These are phyloP conservation scores for Pichia membranifaciens DNA, from an alignment of 805 yeast species.

Conservation along the genomic window DNA sequence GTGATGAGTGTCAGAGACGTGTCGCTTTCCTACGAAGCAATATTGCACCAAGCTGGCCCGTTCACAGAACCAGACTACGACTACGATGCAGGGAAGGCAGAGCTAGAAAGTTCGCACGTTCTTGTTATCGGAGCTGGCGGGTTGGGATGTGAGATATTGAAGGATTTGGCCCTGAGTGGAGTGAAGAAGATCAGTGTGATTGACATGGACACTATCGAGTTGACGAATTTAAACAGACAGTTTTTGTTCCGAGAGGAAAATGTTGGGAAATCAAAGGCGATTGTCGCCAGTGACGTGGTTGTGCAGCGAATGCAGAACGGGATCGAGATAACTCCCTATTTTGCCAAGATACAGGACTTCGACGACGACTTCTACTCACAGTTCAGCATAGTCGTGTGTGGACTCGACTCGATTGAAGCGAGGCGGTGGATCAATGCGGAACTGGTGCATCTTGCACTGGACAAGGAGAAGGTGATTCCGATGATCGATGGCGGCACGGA, in stretches of 20 bases:
- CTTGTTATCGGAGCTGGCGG: slow-evolving; percentile 77
- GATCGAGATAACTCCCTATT: slow-evolving; percentile 45
- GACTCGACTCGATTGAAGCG: slow-evolving; percentile 85
- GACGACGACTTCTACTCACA: slow-evolving; percentile 55
- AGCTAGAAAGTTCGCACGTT: slow-evolving; percentile 24
- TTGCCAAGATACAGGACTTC: slow-evolving; percentile 60
- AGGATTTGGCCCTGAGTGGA: slow-evolving; percentile 66
- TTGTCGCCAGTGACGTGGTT: slow-evolving; percentile 57
- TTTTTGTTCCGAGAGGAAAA: slow-evolving; percentile 58
- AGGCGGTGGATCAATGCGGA: slow-evolving; percentile 81
- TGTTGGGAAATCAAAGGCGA: slow-evolving; percentile 62
- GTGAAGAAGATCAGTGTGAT: slow-evolving; percentile 59
- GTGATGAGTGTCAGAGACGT: neutral
- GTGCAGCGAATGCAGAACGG: slow-evolving; percentile 32
- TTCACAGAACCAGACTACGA: slow-evolving; percentile 30
- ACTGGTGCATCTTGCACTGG: slow-evolving; percentile 57
- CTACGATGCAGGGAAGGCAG: slow-evolving; percentile 16
- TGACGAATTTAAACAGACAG: slow-evolving; percentile 72
- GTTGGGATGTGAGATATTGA: slow-evolving; percentile 73
- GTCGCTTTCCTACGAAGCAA: slow-evolving; percentile 5
- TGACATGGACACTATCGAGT: slow-evolving; percentile 79
- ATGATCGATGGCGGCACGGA: slow-evolving; percentile 94
- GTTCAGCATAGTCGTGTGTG: slow-evolving; percentile 75
- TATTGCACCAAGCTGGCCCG: slow-evolving; percentile 24
- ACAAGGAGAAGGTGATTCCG: slow-evolving; percentile 46